Evolutionary conservation across 2,329 filamentous ascomycete genomes (phyloP).

Genomic region (Chaetomium sp.): DNA sequence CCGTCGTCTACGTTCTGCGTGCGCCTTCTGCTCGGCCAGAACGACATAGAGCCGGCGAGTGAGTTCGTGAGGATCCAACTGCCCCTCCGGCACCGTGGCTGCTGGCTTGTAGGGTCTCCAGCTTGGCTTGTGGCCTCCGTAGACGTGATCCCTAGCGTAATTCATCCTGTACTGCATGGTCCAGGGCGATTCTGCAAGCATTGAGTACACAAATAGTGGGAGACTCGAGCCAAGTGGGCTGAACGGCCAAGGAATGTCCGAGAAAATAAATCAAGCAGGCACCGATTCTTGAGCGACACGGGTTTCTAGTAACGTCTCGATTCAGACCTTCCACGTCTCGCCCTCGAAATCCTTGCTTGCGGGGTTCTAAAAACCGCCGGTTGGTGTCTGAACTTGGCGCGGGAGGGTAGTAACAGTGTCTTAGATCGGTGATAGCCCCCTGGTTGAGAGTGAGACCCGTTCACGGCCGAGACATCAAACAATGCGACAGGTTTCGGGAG

Average conservation of each 20-base stretch:
- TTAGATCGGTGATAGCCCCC: background rate
- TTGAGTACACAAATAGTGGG: background rate
- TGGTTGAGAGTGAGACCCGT: background rate
- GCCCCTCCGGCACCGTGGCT: constrained; percentile 34
- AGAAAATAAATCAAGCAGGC: background rate
- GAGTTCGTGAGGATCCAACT: constrained; percentile 59
- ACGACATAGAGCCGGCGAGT: constrained; percentile 55
- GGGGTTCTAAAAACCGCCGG: constrained; percentile 11
- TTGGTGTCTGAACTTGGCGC: background rate
- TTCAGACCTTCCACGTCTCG: background rate
- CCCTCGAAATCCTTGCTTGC: constrained; percentile 3
- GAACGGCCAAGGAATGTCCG: background rate
- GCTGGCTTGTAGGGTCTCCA: constrained; percentile 6
- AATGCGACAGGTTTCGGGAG: background rate
- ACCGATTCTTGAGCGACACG: background rate
- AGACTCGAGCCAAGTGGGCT: background rate
- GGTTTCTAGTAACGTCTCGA: background rate
- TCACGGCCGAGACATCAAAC: background rate
- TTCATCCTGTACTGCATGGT: constrained; percentile 34
- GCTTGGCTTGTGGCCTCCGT: constrained; percentile 8
- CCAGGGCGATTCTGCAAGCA: constrained; percentile 12
- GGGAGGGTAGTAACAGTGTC: background rate
- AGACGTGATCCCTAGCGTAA: constrained; percentile 28
- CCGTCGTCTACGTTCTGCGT: constrained; percentile 42
- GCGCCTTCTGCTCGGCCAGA: constrained; percentile 52